Base-by-base conservation (phyloP, 345 rosid species). In the Cardamine resedifolia region DNA sequence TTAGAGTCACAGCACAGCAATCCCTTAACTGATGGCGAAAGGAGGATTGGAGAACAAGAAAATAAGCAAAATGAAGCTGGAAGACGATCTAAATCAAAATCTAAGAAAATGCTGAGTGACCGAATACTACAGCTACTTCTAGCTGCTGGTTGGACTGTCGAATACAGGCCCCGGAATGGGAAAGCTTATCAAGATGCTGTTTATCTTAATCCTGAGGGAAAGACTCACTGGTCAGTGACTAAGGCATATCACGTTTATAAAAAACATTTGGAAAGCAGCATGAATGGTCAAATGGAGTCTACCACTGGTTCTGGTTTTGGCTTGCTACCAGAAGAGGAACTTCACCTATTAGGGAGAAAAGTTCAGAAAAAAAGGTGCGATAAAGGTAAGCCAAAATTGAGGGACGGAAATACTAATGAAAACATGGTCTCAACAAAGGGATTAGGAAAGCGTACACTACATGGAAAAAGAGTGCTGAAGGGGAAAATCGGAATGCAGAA, bases 201-300 rank as follows among this genome's bases (percentile, higher is more conserved):
- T 28, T 94, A 94, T 86, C 88, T 94, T 66, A 94, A 86, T 83
- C 97, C 96, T 60, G 83, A 84, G 68, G 97, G 97, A 57, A 91
- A 78, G 77, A 89, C 97, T 70, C 96, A 91, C 80, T 94, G 98
- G 98, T 94, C 98, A 44, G 81, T 89, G 69, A 94, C 98, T 49
- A 71, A 79, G 82, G 98, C 98, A 27, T 94, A 94, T 82, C 81
- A 80, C 30, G 68, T 76, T 66, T 90, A 91, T 24, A 89, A 85
- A 82, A 20, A 31, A 47, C 78, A 83, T 36, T 74, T 75, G 78
- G 90, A 91, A 80, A 66, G 61, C 30, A 78, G 47, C 27, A 77
- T 49, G 72, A 72, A 23, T 69, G 79, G 71, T 72, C 82, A 81
- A 62, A 65, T 66, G 16, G 61, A 75, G 65, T 58, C 78, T 58